Percentiles rank a stretch among this genome's conserved stretches.
phyloP scores from a whole-genome alignment of 768 basidiomycete genomes.

The Favolaschia claudopus region DNA sequence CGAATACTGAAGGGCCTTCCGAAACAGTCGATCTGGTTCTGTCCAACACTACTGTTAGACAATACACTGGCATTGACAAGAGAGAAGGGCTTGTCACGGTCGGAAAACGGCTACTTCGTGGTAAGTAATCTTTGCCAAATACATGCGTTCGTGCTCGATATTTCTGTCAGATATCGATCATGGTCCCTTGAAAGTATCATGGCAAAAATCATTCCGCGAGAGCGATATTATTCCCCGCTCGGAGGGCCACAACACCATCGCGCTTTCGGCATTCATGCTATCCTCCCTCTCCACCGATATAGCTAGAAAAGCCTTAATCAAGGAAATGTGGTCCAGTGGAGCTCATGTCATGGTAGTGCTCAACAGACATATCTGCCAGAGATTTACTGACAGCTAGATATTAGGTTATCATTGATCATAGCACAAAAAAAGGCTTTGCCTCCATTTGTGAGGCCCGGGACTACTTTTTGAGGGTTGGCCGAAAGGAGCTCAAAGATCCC shows the following conservation, averaged over 20 bases:
- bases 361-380: slow-evolving; percentile 7
- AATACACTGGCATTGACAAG: slow-evolving; percentile 81
- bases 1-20: slow-evolving; percentile 26
- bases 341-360: slow-evolving; percentile 77
- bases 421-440: slow-evolving; percentile 77
- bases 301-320: slow-evolving; percentile 70
- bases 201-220: slow-evolving; percentile 66
- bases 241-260: slow-evolving; percentile 63
- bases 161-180: slow-evolving; percentile 50
- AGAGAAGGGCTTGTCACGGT: slow-evolving; percentile 74
- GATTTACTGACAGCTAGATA: slow-evolving; percentile 8
- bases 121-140: slow-evolving; percentile 44
- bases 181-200: slow-evolving; percentile 53
- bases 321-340: slow-evolving; percentile 92
- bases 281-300: slow-evolving; percentile 71
- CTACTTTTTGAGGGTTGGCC: slow-evolving; percentile 69
- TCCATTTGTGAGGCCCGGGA: slow-evolving; percentile 81
- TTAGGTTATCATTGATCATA: slow-evolving; percentile 89
- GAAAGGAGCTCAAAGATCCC: slow-evolving; percentile 61
- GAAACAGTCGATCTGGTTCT: slow-evolving; percentile 45
- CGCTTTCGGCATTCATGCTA: slow-evolving; percentile 86
- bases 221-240: slow-evolving; percentile 49
- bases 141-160: not conserved
- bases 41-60: slow-evolving; percentile 57
- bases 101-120: slow-evolving; percentile 66